Conservation (phyloP, 2,329 filamentous ascomycete species). For the Ophiostoma himal-ulmi region DNA sequence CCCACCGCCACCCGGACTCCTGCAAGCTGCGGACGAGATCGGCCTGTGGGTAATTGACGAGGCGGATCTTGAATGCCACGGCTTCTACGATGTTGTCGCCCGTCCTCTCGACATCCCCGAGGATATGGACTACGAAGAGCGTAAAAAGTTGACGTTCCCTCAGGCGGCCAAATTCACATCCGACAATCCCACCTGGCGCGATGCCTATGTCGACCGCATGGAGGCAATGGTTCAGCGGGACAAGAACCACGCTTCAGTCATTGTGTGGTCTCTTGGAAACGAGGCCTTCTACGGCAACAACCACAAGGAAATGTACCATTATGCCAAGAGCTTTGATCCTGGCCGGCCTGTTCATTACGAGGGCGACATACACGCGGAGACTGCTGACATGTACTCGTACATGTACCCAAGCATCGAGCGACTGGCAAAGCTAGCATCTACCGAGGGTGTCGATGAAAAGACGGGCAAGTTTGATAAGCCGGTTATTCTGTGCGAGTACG, state of each 20-base stretch:
- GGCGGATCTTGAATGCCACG: conserved; percentile 49
- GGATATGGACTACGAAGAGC: conserved; percentile 53
- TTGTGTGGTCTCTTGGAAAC: conserved; percentile 69
- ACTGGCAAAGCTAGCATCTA: conserved; percentile 42
- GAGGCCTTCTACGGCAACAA: conserved; percentile 68
- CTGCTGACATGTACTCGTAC: conserved; percentile 60
- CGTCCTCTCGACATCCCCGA: conserved; percentile 49
- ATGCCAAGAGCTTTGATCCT: conserved; percentile 52
- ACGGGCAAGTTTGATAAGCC: conserved; percentile 50
- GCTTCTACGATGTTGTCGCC: conserved; percentile 47
- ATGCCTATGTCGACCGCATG: conserved; percentile 63
- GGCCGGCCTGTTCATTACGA: conserved; percentile 61
- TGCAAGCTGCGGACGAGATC: conserved; percentile 59
- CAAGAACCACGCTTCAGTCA: conserved; percentile 64
- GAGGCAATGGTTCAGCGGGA: conserved; percentile 60
- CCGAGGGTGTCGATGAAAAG: conserved; percentile 36
- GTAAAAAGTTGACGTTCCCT: conserved; percentile 51
- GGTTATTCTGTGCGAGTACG: conserved; percentile 54
- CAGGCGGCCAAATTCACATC: conserved; percentile 54
- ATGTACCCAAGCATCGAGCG: conserved; percentile 58
- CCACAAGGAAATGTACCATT: conserved; percentile 61
- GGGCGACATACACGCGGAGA: conserved; percentile 53
- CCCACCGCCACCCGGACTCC: conserved; percentile 55
- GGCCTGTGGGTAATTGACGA: conserved; percentile 56
- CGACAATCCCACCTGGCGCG: conserved; percentile 55